Conservation (phyloP, 441 rosid genomes). For the Capsella rubella region DNA sequence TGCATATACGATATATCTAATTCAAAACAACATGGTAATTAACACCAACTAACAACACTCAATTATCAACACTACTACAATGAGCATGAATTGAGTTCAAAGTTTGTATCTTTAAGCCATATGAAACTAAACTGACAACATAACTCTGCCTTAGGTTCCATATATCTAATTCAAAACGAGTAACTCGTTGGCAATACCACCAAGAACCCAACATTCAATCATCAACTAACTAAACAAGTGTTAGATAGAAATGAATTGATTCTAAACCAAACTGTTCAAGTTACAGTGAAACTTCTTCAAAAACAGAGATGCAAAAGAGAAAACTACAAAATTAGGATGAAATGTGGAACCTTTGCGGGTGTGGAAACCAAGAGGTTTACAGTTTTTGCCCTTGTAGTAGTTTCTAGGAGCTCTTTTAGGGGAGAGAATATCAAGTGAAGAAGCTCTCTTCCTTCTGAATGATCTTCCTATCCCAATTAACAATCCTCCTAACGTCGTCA, state of each 20-base stretch:
- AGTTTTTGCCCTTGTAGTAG: conserved; percentile 84
- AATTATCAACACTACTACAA: too few relatives aligned
- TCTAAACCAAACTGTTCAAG: background rate
- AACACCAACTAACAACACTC: background rate
- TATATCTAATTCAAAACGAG: background rate
- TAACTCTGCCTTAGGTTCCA: background rate
- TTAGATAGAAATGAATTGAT: background rate
- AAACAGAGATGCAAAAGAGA: too few relatives aligned
- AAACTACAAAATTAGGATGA: too few relatives aligned
- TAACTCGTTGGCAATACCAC: background rate
- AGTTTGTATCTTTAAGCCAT: too few relatives aligned
- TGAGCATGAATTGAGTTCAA: background rate
- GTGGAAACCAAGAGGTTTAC: conserved; percentile 86
- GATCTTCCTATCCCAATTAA: conserved; percentile 69
- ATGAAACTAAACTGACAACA: background rate
- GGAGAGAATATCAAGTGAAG: conserved; percentile 82
- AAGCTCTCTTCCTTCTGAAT: conserved; percentile 71
- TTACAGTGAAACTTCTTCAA: background rate
- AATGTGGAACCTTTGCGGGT: conserved; percentile 68
- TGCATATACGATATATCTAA: background rate
- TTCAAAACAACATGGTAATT: background rate
- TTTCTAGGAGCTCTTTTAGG: conserved; percentile 77
- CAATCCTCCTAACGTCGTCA: conserved; percentile 68
- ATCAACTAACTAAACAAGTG: background rate
- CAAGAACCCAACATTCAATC: background rate